Percentiles rank a stretch among this genome's conserved stretches.
phyloP scores from a whole-genome alignment of 352 stramenopile species.

The Peronospora destructor region DNA sequence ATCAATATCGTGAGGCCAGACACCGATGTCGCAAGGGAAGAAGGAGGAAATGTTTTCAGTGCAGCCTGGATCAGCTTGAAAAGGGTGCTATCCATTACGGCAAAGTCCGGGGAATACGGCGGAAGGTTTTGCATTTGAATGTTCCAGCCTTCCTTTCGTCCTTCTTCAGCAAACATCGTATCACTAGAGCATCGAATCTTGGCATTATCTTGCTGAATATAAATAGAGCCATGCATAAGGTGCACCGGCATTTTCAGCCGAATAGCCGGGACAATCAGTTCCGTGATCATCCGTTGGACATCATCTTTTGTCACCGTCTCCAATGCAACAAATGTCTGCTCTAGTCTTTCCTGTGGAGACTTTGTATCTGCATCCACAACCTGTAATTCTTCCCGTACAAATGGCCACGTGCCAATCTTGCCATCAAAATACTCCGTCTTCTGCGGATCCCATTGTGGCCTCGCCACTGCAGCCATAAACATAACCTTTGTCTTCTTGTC shows the following conservation, averaged over 20 bases:
- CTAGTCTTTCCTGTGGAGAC: neutral
- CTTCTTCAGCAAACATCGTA: slow-evolving; percentile 30
- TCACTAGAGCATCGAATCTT: slow-evolving; percentile 35
- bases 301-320: slow-evolving; percentile 39
- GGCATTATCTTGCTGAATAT: slow-evolving; percentile 39
- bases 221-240: slow-evolving; percentile 29
- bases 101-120: slow-evolving; percentile 40
- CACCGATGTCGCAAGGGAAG: slow-evolving; percentile 1
- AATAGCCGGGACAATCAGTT: slow-evolving; percentile 30
- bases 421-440: slow-evolving; percentile 34
- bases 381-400: slow-evolving; percentile 22
- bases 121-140: slow-evolving; percentile 35
- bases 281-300: slow-evolving; percentile 36
- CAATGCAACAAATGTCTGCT: slow-evolving; percentile 16
- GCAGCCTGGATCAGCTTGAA: slow-evolving; percentile 28
- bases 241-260: slow-evolving; percentile 28
- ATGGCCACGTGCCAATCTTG: slow-evolving; percentile 43
- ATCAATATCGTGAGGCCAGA: slow-evolving; percentile 28
- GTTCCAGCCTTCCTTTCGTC: slow-evolving; percentile 31
- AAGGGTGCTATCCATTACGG: slow-evolving; percentile 31
- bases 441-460: slow-evolving; percentile 34
- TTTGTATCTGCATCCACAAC: slow-evolving; percentile 4
- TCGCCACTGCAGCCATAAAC: slow-evolving; percentile 37
- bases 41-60: slow-evolving; percentile 18
- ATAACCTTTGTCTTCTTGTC: slow-evolving; percentile 39